These are phyloP conservation scores for Yarrowia hollandica DNA, from an alignment of 805 yeast species.

Conservation along the genomic window DNA sequence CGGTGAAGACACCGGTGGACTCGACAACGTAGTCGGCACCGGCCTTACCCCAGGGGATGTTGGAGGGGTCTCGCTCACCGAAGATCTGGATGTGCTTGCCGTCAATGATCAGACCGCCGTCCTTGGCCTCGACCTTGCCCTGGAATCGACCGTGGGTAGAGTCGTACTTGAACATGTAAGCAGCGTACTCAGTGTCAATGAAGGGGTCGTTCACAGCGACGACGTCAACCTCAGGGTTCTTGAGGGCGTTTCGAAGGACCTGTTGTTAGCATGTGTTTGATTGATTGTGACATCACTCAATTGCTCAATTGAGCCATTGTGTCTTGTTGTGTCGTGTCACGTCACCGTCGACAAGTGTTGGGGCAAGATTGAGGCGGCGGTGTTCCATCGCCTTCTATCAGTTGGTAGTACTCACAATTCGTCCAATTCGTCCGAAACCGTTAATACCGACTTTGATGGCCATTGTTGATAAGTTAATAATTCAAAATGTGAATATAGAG, in stretches of 20 bases:
- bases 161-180: slow-evolving; percentile 94
- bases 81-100: slow-evolving; percentile 65
- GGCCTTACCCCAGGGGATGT: slow-evolving; percentile 82
- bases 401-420: slow-evolving; percentile 51
- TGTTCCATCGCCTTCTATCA: slow-evolving; percentile 7
- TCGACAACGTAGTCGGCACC: slow-evolving; percentile 87
- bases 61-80: slow-evolving; percentile 82
- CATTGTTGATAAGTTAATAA: slow-evolving; percentile 35
- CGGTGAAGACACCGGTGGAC: slow-evolving; percentile 94
- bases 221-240: slow-evolving; percentile 72
- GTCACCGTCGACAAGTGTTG: background rate
- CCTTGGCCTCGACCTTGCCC: slow-evolving; percentile 60
- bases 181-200: slow-evolving; percentile 86
- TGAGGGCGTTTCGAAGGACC: slow-evolving; percentile 70
- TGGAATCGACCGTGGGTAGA: slow-evolving; percentile 85
- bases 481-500: slow-evolving; percentile 15
- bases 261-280: slow-evolving; percentile 30
- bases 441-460: slow-evolving; percentile 77
- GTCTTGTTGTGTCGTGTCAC: background rate
- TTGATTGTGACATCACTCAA: background rate
- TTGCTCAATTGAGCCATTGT: background rate
- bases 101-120: slow-evolving; percentile 61
- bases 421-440: slow-evolving; percentile 95
- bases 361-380: background rate
- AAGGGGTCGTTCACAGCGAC: slow-evolving; percentile 92